phyloP scores from a whole-genome alignment of 768 basidiomycete genomes.

The Mycena albidolilacea region DNA sequence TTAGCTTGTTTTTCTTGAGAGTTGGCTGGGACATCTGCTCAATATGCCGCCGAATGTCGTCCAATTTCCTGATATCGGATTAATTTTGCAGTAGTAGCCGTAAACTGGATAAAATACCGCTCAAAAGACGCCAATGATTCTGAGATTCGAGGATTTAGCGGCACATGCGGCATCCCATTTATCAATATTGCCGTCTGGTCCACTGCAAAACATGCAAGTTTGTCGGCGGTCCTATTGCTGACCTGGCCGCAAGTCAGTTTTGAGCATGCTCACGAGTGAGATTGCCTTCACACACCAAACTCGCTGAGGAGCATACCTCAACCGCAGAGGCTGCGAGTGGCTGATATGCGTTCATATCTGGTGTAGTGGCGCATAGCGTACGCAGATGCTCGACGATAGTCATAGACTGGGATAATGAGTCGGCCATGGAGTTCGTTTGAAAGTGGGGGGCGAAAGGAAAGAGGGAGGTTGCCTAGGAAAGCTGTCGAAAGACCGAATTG shows the following conservation, averaged over 20 bases:
- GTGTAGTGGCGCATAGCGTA: background rate
- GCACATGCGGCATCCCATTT: background rate
- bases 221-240: background rate
- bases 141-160: background rate
- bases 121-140: background rate
- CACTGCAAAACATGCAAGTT: background rate
- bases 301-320: background rate
- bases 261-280: background rate
- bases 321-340: slow-evolving; percentile 5
- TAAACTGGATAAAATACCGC: background rate
- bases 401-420: background rate
- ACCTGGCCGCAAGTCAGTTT: background rate
- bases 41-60: background rate
- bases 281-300: background rate
- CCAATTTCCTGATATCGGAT: background rate
- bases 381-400: background rate
- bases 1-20: background rate
- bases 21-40: background rate
- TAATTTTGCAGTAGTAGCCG: too few relatives aligned
- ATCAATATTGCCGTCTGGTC: background rate
- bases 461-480: too few relatives aligned
- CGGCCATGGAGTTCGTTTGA: too few relatives aligned
- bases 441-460: too few relatives aligned
- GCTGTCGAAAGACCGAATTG: too few relatives aligned
- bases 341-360: background rate